Conservation (phyloP, 2,329 filamentous ascomycete species). For the Mariannaea sp. region DNA sequence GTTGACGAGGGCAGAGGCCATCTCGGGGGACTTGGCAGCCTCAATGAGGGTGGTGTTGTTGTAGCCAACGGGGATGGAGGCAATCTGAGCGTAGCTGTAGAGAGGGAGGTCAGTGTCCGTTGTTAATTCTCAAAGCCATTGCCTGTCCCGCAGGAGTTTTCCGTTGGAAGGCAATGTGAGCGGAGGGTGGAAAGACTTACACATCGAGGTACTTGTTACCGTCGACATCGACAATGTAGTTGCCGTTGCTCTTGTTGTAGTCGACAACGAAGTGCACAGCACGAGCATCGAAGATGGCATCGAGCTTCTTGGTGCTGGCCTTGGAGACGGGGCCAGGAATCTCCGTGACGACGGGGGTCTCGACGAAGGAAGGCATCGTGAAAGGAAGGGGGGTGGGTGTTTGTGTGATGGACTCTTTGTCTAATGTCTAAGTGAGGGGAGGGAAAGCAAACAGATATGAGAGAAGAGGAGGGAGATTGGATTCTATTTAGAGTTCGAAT, state of each 20-base stretch:
- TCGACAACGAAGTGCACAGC: constrained; percentile 58
- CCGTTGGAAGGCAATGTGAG: neutral
- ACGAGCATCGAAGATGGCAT: constrained; percentile 56
- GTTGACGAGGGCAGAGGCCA: constrained; percentile 76
- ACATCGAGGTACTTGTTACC: constrained; percentile 57
- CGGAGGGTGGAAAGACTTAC: constrained; percentile 39
- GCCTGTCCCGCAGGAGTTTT: too few species aligned
- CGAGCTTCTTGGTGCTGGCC: constrained; percentile 48
- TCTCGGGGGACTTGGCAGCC: constrained; percentile 70
- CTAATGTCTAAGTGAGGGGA: neutral
- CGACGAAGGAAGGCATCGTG: constrained; percentile 42
- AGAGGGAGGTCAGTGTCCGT: constrained; percentile 6
- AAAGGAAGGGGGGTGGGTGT: constrained; percentile 20
- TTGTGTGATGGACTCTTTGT: constrained; percentile 15
- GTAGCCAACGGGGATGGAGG: constrained; percentile 83
- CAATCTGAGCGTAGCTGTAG: constrained; percentile 75
- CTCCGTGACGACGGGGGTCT: constrained; percentile 44
- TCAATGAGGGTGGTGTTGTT: constrained; percentile 72
- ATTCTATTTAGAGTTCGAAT: too few species aligned
- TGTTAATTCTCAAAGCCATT: too few species aligned
- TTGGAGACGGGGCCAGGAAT: constrained; percentile 48
- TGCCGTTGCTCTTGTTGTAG: constrained; percentile 57
- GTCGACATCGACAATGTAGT: constrained; percentile 58
- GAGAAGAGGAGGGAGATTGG: too few species aligned
- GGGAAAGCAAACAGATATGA: neutral